These are phyloP conservation scores for Penstemon barbatus DNA, from an alignment of 257 asterid genomes.

Conservation along the genomic window DNA sequence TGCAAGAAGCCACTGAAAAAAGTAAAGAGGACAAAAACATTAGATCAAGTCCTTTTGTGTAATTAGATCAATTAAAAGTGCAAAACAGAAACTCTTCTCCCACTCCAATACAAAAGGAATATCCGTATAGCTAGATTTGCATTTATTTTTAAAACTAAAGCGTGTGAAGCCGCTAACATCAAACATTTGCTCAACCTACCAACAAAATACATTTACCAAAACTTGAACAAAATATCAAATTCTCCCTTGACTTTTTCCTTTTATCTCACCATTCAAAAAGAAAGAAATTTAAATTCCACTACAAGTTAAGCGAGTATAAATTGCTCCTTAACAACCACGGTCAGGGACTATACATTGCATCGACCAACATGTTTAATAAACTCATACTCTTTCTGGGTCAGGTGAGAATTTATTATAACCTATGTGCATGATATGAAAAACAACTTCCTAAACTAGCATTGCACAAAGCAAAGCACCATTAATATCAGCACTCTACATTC, in stretches of 20 bases:
- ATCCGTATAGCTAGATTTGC: background rate
- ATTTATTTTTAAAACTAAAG: background rate
- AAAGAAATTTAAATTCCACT: background rate
- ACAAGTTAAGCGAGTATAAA: conserved; percentile 2
- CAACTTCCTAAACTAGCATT: no score
- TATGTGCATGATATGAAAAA: no score
- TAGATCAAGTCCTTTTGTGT: conserved; percentile 8
- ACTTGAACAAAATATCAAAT: background rate
- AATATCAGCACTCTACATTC: no score
- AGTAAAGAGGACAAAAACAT: conserved; percentile 28
- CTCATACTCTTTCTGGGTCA: background rate
- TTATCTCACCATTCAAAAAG: background rate
- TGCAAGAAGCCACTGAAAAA: conserved; percentile 81
- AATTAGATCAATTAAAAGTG: conserved; percentile 10
- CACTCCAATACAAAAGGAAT: conserved; percentile 7
- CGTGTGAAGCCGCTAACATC: background rate
- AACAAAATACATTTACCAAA: background rate
- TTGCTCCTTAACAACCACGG: background rate
- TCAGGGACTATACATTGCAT: conserved; percentile 10
- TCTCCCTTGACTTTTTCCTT: background rate
- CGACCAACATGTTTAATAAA: conserved; percentile 19
- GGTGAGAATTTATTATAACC: no score
- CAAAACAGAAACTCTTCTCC: background rate
- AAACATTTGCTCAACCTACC: background rate
- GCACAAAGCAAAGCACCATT: no score